Percentiles rank a stretch among this genome's conserved stretches.
Conservation (phyloP, 2,329 filamentous ascomycete genomes). For the Parastagonospora nodorum region DNA sequence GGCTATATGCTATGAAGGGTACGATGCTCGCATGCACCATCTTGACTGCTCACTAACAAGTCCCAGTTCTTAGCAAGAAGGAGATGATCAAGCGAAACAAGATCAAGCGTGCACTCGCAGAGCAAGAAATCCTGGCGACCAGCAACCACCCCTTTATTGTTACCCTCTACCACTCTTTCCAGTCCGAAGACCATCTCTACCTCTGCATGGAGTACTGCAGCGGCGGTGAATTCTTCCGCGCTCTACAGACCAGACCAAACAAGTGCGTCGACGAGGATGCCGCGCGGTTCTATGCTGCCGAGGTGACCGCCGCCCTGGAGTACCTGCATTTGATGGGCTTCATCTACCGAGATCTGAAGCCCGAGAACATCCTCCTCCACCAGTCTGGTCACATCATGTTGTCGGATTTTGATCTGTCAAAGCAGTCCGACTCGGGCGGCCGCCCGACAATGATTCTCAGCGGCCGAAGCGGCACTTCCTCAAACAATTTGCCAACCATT, state of each 20-base stretch:
- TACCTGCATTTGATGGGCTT: conserved; percentile 99
- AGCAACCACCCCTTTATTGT: conserved; percentile 99
- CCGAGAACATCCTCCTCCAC: conserved; percentile 95
- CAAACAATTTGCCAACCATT: conserved; percentile 89
- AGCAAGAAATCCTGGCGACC: conserved; percentile 96
- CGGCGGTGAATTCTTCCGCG: conserved; percentile 97
- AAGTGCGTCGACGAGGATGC: conserved; percentile 98
- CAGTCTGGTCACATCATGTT: conserved; percentile 99
- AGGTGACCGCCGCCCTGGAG: conserved; percentile 94
- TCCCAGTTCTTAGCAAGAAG: conserved; percentile 92
- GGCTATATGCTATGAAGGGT: conserved; percentile 99
- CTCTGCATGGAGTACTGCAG: conserved; percentile 99
- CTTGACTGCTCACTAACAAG: conserved; percentile 28
- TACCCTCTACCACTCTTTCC: conserved; percentile 97
- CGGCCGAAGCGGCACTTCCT: conserved; percentile 79
- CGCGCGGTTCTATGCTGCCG: conserved; percentile 94
- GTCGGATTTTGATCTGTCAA: conserved; percentile 97
- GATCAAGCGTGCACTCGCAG: conserved; percentile 96
- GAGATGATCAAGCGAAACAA: conserved; percentile 99
- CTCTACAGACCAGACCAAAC: conserved; percentile 91
- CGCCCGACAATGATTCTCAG: conserved; percentile 94
- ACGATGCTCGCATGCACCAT: conserved; percentile 33
- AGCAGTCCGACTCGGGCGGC: conserved; percentile 94
- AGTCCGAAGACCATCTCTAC: conserved; percentile 97
- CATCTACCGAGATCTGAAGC: conserved; percentile 97